These are phyloP conservation scores for Pilobolus umbonatus DNA, from an alignment of 192 early-diverging fungal genomes.

Conservation along the genomic window DNA sequence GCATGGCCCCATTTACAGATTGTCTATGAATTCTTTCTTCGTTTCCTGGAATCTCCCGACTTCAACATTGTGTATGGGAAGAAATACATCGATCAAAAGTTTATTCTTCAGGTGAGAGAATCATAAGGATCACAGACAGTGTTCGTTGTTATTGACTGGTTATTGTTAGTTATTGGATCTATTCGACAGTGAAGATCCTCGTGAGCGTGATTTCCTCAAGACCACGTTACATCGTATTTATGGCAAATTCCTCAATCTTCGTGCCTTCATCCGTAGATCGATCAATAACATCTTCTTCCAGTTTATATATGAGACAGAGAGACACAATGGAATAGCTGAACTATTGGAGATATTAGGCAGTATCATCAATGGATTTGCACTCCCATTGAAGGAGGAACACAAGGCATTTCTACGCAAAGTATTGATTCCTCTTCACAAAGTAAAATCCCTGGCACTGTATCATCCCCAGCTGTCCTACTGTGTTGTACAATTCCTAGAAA, in stretches of 20 bases:
- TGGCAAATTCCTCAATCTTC: slow-evolving; percentile 95
- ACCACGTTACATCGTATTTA: slow-evolving; percentile 98
- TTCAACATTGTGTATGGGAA: slow-evolving; percentile 96
- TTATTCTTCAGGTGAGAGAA: slow-evolving; percentile 72
- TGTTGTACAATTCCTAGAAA: slow-evolving; percentile 97
- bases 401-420: slow-evolving; percentile 92
- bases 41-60: slow-evolving; percentile 96
- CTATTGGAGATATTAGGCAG: slow-evolving; percentile 86
- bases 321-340: slow-evolving; percentile 98
- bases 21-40: slow-evolving; percentile 96
- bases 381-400: slow-evolving; percentile 98
- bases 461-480: slow-evolving; percentile 97
- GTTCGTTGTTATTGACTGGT: neutral
- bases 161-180: slow-evolving; percentile 78
- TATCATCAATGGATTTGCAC: slow-evolving; percentile 99
- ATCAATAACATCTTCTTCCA: slow-evolving; percentile 99
- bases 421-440: slow-evolving; percentile 94
- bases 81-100: slow-evolving; percentile 94
- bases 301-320: slow-evolving; percentile 94
- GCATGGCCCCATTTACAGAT: slow-evolving; percentile 98
- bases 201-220: slow-evolving; percentile 97
- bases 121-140: slow-evolving; percentile 35
- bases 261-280: slow-evolving; percentile 94
- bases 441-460: slow-evolving; percentile 88
- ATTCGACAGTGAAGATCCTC: slow-evolving; percentile 97